Percentiles rank a stretch among this genome's conserved stretches.
phyloP scores from a whole-genome alignment of 257 asterid species.

The Ligustrum vulgare region DNA sequence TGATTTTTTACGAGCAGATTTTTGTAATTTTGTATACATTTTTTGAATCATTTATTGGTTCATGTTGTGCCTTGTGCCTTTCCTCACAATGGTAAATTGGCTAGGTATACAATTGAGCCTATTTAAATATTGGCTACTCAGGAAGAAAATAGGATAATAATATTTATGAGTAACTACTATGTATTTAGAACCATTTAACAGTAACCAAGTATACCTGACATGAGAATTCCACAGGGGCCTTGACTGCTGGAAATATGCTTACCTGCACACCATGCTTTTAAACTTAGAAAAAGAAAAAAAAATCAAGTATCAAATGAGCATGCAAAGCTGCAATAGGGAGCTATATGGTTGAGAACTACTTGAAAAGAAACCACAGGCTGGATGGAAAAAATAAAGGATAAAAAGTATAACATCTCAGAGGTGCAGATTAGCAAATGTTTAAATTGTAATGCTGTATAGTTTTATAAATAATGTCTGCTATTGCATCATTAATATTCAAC shows the following conservation, averaged over 20 bases:
- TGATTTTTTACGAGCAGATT: not conserved
- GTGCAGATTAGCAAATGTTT: not conserved
- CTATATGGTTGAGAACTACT: slow-evolving; percentile 7
- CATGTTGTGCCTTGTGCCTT: not conserved
- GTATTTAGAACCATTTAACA: slow-evolving; percentile 1
- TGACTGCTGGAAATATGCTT: slow-evolving; percentile 82
- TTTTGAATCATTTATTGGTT: not conserved
- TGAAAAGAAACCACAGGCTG: not conserved
- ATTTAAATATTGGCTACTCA: not conserved
- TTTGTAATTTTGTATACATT: not conserved
- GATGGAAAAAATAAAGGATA: slow-evolving; percentile 1
- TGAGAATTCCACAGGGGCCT: slow-evolving; percentile 85
- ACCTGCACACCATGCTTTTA: slow-evolving; percentile 48
- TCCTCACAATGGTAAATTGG: not conserved
- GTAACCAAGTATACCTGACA: slow-evolving; percentile 59
- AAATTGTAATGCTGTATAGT: not conserved
- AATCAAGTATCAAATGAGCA: not conserved
- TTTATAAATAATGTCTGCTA: not conserved
- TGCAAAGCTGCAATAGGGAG: not conserved
- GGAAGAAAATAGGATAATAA: not conserved
- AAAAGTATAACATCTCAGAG: not conserved
- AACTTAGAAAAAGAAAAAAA: slow-evolving; percentile 16
- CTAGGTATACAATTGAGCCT: not conserved
- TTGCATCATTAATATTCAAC: not conserved
- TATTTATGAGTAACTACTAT: not conserved